Percentiles rank a stretch among this genome's conserved stretches.
Conservation (phyloP, 192 early-diverging fungal species). For the Allomyces macrogynus region DNA sequence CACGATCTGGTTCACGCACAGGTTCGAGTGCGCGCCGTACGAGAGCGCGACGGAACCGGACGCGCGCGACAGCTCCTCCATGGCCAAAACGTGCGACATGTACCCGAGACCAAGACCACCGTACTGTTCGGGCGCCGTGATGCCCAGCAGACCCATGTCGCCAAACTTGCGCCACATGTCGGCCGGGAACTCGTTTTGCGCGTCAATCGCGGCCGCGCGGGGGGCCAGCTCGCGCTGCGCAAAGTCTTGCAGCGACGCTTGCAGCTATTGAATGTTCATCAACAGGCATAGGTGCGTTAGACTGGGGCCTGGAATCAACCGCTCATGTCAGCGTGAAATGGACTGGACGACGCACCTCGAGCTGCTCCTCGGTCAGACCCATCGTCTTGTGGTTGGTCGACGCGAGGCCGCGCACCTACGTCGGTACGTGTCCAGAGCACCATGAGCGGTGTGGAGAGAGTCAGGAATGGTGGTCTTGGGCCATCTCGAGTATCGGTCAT, state of each 20-base stretch:
- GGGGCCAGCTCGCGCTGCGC: conserved; percentile 61
- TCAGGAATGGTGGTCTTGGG: too few species aligned
- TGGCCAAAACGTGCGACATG: conserved; percentile 67
- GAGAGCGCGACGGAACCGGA: conserved; percentile 76
- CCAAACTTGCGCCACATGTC: conserved; percentile 97
- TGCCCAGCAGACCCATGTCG: conserved; percentile 80
- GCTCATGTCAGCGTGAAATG: too few species aligned
- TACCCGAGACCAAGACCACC: conserved; percentile 80
- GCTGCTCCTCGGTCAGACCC: conserved; percentile 50
- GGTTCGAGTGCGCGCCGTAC: conserved; percentile 93
- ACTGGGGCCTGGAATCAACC: too few species aligned
- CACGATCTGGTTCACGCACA: conserved; percentile 90
- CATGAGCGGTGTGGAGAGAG: background rate
- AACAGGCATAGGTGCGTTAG: too few species aligned
- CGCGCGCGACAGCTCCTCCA: conserved; percentile 82
- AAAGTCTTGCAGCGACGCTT: conserved; percentile 51
- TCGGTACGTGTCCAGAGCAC: background rate
- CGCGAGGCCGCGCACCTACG: background rate
- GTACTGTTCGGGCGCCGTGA: conserved; percentile 71
- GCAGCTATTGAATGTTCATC: conserved; percentile 24
- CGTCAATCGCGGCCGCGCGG: conserved; percentile 62
- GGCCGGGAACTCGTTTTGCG: conserved; percentile 70
- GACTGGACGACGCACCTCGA: conserved; percentile 30
- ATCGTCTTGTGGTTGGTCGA: background rate
- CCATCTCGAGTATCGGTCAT: too few species aligned